A percentile compares a stretch with the other conserved stretches of the same genome.
Evolutionary conservation across 805 yeast genomes (phyloP).

Genomic region (Blastobotrys robertii): DNA sequence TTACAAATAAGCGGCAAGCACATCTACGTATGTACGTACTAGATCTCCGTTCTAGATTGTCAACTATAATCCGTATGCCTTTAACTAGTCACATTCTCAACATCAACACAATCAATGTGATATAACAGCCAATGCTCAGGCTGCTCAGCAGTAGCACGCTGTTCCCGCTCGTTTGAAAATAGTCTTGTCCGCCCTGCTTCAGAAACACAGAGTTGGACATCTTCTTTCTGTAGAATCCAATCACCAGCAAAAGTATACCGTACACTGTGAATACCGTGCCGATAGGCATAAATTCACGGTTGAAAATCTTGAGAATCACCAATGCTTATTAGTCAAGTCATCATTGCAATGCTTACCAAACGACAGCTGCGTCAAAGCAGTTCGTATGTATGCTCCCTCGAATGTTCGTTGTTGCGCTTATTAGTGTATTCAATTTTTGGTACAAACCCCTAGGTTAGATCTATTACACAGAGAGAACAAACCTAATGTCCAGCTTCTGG

Average conservation of each 20-base stretch:
- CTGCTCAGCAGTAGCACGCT: constrained; percentile 42
- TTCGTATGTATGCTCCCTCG: constrained; percentile 73
- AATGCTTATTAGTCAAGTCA: constrained; percentile 28
- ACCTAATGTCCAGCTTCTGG: constrained; percentile 8
- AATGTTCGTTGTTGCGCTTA: constrained; percentile 64
- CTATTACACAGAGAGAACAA: background rate
- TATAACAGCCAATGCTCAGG: constrained; percentile 43
- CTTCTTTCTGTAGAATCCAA: constrained; percentile 28
- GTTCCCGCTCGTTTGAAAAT: constrained; percentile 54
- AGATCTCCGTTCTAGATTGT: background rate
- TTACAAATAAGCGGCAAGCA: constrained; percentile 73
- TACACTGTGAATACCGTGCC: constrained; percentile 59
- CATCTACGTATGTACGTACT: background rate
- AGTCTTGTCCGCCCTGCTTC: constrained; percentile 26
- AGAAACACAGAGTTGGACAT: constrained; percentile 25
- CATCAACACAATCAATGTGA: constrained; percentile 42
- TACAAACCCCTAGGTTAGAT: background rate
- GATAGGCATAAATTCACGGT: constrained; percentile 52
- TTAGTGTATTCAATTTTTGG: background rate
- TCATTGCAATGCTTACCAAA: constrained; percentile 31
- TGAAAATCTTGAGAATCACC: constrained; percentile 54
- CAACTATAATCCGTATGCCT: background rate
- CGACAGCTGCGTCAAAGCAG: constrained; percentile 59
- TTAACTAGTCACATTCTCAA: background rate
- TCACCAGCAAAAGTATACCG: constrained; percentile 37